These are phyloP conservation scores for Senecio squalidus DNA, from an alignment of 140 eudicot species.

Conservation along the genomic window DNA sequence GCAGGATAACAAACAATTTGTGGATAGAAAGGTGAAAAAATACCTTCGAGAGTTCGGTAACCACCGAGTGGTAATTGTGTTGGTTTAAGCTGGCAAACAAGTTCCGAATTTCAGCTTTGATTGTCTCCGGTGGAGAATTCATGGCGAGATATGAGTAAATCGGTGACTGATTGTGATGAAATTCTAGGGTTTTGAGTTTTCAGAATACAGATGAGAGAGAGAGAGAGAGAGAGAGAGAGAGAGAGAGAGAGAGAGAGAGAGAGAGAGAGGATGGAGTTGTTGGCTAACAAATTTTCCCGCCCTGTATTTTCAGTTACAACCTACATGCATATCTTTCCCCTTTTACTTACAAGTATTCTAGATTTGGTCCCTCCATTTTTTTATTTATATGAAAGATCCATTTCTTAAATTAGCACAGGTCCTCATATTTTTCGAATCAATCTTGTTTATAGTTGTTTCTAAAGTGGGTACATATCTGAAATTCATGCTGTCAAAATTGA, in stretches of 20 bases:
- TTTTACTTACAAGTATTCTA: background rate
- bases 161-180: slow-evolving; percentile 3
- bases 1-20: background rate
- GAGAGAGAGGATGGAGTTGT: background rate
- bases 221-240: background rate
- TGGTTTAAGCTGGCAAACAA: slow-evolving; percentile 44
- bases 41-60: slow-evolving; percentile 43
- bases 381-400: too few relatives aligned
- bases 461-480: too few relatives aligned
- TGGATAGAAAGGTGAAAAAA: slow-evolving; percentile 7
- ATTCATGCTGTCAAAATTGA: too few relatives aligned
- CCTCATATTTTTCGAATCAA: too few relatives aligned
- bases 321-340: background rate
- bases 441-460: too few relatives aligned
- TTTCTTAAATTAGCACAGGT: too few relatives aligned
- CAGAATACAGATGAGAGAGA: background rate
- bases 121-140: slow-evolving; percentile 27
- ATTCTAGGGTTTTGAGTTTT: slow-evolving; percentile 1
- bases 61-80: slow-evolving; percentile 45
- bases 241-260: background rate
- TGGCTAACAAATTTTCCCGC: too few relatives aligned
- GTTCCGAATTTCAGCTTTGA: slow-evolving; percentile 33
- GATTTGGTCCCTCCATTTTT: background rate
- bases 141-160: slow-evolving; percentile 28
- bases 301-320: too few relatives aligned